Evolutionary conservation across 1,139 yeast species (phyloP).

Genomic region (Eremothecium sinecaudum): DNA sequence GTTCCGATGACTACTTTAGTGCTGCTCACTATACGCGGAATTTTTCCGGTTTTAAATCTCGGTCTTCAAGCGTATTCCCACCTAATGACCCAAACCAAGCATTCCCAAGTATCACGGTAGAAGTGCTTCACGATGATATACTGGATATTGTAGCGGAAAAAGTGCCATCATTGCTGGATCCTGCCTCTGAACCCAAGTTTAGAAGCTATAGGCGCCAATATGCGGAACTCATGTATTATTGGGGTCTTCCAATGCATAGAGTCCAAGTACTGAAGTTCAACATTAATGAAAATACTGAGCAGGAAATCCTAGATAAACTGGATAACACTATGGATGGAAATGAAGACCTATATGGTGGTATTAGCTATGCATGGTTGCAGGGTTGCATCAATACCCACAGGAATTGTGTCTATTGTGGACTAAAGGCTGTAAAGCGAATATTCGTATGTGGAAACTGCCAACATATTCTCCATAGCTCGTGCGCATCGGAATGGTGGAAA

Average conservation of each 20-base stretch:
- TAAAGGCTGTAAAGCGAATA: conserved; percentile 50
- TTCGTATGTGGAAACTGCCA: conserved; percentile 67
- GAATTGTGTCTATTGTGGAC: conserved; percentile 57
- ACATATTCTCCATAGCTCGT: conserved; percentile 67
- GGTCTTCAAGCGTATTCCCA: conserved; percentile 5
- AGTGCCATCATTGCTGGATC: conserved; percentile 39
- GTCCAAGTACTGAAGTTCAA: conserved; percentile 73
- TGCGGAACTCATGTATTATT: conserved; percentile 66
- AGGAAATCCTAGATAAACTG: conserved; percentile 9
- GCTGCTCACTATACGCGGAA: conserved; percentile 10
- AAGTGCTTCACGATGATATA: conserved; percentile 47
- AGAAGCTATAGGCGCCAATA: conserved; percentile 56
- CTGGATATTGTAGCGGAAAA: conserved; percentile 46
- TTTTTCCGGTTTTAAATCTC: conserved; percentile 1
- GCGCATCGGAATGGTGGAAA: conserved; percentile 80
- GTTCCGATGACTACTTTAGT: conserved; percentile 23
- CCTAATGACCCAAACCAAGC: neutral
- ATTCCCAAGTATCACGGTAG: conserved; percentile 40
- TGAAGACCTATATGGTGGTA: conserved; percentile 18
- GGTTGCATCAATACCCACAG: conserved; percentile 23
- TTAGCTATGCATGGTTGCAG: conserved; percentile 20
- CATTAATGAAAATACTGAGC: conserved; percentile 33
- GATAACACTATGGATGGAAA: conserved; percentile 8
- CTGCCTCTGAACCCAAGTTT: conserved; percentile 40
- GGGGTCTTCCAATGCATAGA: conserved; percentile 77